Base-by-base conservation (phyloP, 331 rosid genomes). In the Acacia pycnantha region DNA sequence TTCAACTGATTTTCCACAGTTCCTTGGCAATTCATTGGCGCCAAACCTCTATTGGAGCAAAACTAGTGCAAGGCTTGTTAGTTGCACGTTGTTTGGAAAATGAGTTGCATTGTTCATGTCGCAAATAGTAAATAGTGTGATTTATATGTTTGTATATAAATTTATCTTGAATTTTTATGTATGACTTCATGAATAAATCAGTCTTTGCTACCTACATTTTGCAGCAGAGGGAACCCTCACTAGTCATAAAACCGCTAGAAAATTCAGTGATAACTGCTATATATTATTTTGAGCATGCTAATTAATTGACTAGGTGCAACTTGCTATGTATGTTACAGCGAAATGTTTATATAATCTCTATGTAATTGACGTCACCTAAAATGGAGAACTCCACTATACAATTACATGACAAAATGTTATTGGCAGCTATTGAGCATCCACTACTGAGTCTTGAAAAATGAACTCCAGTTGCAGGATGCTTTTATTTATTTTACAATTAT, bases 21-120 rank as follows among this genome's bases (percentile, higher is more conserved):
- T 66, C 75, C 51, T 56, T 7, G 35, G 47, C 70, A 35, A 56
- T 37, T 35, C 58, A 35, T 64, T 82, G 81, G 78, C 67, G 53
- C 31, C 51, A 50, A 79, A 51, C 11, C 37, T 79, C 35, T 48
- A 29, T 77, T 73, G 51, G 43, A 66, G 85, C 67, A 78, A 77
- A 31, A 35, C 31, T 59, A 24, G 8, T 59, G 1, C 33, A 11
- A 12, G 66, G 10, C 33, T 3, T 59, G 33, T 24, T 8, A 22
- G 33, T 59, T 24, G 33, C 66, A 59, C 33, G 2, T 14, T 24
- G 66, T 24, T 59, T 11, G 7, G 33, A 24, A 59, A 59, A 22
- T 59, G 16, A 12, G 18, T 24, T 24, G 66, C 33, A 59, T 18
- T 22, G 18, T 22, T 24, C 66, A 59, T 59, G 66, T 16, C 16